Evolutionary conservation across 2,329 filamentous ascomycete species (phyloP).

Genomic region (Alternaria ethzedia): DNA sequence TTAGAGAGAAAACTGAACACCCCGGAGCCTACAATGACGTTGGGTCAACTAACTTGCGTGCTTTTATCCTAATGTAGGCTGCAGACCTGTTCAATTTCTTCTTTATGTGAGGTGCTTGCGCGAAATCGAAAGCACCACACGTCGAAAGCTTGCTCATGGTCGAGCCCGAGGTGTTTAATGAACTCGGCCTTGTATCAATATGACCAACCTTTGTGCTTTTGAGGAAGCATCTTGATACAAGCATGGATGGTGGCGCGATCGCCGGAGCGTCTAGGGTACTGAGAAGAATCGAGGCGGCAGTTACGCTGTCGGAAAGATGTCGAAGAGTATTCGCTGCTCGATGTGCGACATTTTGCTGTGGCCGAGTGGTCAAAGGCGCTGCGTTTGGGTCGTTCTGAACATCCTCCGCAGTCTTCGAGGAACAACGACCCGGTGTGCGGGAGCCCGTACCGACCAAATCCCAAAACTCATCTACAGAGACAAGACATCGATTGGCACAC

Average conservation of each 20-base stretch:
- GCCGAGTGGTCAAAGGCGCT: constrained; percentile 36
- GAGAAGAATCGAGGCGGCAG: not conserved
- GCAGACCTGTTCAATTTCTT: not conserved
- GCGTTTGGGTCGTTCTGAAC: constrained; percentile 33
- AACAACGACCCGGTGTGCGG: not conserved
- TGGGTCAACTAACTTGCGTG: not conserved
- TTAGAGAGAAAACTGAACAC: not conserved
- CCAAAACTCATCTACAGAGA: not conserved
- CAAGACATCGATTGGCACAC: not conserved
- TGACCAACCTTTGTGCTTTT: not conserved
- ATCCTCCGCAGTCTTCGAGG: constrained; percentile 26
- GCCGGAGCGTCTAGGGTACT: not conserved
- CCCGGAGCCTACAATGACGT: not conserved
- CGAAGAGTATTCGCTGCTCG: not conserved
- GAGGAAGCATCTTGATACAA: not conserved
- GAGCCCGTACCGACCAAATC: not conserved
- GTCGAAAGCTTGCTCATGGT: not conserved
- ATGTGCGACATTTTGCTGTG: not conserved
- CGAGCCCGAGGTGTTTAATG: not conserved
- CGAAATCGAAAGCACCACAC: not conserved
- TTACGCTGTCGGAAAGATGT: not conserved
- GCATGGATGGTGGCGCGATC: not conserved
- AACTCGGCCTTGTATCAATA: not conserved
- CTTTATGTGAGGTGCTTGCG: not conserved
- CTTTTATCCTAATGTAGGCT: not conserved